A percentile compares a stretch with the other conserved stretches of the same genome.
Conservation (phyloP, 495 filamentous ascomycete genomes). For the Staphylotrichum longicolle region DNA sequence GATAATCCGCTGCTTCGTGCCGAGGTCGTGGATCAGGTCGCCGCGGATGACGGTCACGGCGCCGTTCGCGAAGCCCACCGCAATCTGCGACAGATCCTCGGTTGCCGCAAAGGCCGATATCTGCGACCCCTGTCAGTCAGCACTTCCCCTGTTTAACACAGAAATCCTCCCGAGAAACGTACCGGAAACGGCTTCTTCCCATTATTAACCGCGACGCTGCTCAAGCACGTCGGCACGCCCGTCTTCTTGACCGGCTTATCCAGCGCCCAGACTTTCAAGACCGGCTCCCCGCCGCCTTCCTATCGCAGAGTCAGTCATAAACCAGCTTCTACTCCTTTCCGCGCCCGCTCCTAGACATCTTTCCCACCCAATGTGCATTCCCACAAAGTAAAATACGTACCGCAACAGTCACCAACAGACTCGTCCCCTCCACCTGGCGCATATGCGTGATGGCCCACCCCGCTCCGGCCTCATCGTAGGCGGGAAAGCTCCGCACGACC, state of each 20-base stretch:
- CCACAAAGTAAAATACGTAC: conserved; percentile 28
- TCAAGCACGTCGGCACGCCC: conserved; percentile 79
- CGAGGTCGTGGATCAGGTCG: conserved; percentile 91
- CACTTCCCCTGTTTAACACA: neutral
- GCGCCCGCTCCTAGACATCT: neutral
- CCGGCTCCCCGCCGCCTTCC: conserved; percentile 50
- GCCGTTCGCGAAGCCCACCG: conserved; percentile 93
- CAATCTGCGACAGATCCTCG: conserved; percentile 84
- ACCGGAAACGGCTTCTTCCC: conserved; percentile 90
- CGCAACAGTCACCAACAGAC: conserved; percentile 79
- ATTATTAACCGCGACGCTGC: conserved; percentile 81
- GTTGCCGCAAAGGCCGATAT: conserved; percentile 87
- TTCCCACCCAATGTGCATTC: too few relatives aligned
- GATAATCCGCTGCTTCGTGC: conserved; percentile 92
- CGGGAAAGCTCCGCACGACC: conserved; percentile 78
- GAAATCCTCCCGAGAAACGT: conserved; percentile 24
- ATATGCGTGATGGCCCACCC: conserved; percentile 77
- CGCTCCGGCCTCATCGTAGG: conserved; percentile 56
- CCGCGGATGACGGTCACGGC: conserved; percentile 90
- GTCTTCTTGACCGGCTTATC: conserved; percentile 95
- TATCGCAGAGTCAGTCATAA: too few relatives aligned
- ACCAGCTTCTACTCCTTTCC: conserved; percentile 15
- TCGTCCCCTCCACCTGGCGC: conserved; percentile 87
- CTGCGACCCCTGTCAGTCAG: conserved; percentile 42
- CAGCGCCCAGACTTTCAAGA: conserved; percentile 92